phyloP scores from a whole-genome alignment of 1,284 basidiomycete species.

The Malassezia sympodialis region DNA sequence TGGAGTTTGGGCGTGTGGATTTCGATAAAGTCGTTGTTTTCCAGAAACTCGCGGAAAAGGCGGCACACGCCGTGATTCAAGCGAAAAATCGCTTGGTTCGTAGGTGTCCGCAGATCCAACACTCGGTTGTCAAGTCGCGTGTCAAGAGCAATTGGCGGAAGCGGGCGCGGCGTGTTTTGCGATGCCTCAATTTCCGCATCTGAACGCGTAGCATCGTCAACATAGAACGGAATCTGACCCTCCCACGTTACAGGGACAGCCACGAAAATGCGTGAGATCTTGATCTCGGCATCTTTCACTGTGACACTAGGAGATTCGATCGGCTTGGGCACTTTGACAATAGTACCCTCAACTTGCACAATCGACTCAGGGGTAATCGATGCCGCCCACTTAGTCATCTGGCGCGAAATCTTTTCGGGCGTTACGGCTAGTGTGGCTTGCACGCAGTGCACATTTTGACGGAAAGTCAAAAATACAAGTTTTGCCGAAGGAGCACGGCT shows the following conservation, averaged over 20 bases:
- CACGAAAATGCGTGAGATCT: constrained; percentile 73
- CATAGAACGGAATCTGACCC: constrained; percentile 66
- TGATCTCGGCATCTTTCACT: constrained; percentile 77
- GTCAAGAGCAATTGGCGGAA: constrained; percentile 52
- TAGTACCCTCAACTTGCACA: constrained; percentile 69
- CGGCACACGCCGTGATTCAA: constrained; percentile 78
- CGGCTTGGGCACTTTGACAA: constrained; percentile 61
- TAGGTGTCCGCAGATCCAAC: constrained; percentile 83
- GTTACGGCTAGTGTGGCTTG: constrained; percentile 74
- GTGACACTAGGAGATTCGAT: constrained; percentile 80
- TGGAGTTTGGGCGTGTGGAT: constrained; percentile 97
- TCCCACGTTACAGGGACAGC: constrained; percentile 61
- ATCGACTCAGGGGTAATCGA: constrained; percentile 75
- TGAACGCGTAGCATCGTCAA: constrained; percentile 82
- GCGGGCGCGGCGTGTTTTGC: constrained; percentile 42
- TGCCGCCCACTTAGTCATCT: constrained; percentile 91
- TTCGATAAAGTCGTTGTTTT: constrained; percentile 69
- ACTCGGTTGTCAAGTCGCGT: constrained; percentile 92
- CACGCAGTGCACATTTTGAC: constrained; percentile 78
- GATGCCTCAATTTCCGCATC: constrained; percentile 62
- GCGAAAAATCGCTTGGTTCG: constrained; percentile 92
- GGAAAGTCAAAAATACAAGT: constrained; percentile 86
- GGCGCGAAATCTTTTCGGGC: constrained; percentile 77
- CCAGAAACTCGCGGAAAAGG: constrained; percentile 78
- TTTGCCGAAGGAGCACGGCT: constrained; percentile 66